A percentile compares a stretch with the other conserved stretches of the same genome.
Conservation (phyloP, 1,284 basidiomycete species). For the Ustilago bromivora region DNA sequence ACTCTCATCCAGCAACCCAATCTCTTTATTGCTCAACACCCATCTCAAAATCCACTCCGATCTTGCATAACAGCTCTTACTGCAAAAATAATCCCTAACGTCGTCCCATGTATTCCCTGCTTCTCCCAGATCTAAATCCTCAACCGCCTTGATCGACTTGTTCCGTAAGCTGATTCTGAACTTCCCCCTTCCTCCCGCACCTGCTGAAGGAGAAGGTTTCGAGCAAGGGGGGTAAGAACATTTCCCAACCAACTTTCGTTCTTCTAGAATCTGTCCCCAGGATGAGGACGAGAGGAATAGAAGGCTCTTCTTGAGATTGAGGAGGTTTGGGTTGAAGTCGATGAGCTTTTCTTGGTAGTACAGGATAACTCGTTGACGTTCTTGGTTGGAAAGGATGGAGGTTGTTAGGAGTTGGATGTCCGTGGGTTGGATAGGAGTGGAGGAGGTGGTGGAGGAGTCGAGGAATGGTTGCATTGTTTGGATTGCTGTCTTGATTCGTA, state of each 20-base stretch:
- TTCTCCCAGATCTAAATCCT: constrained; percentile 24
- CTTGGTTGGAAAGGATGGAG: constrained; percentile 42
- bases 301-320: constrained; percentile 21
- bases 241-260: constrained; percentile 26
- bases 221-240: constrained; percentile 36
- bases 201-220: constrained; percentile 18
- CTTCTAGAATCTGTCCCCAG: constrained; percentile 47
- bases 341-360: constrained; percentile 40
- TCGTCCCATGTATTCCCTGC: constrained; percentile 42
- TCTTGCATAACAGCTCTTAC: constrained; percentile 33
- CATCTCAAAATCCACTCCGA: constrained; percentile 46
- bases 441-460: constrained; percentile 24
- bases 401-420: constrained; percentile 52
- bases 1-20: constrained; percentile 67
- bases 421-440: constrained; percentile 40
- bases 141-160: constrained; percentile 22
- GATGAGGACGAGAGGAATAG: constrained; percentile 24
- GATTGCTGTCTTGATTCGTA: constrained; percentile 15
- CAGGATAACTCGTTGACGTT: constrained; percentile 34
- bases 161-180: constrained; percentile 28
- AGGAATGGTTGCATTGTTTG: constrained; percentile 42
- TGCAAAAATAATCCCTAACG: constrained; percentile 30
- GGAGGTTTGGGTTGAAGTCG: constrained; percentile 3
- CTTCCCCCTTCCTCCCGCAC: not conserved
- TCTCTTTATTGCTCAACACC: constrained; percentile 36